Evolutionary conservation across 164 flowering plant species (phyloP).

Genomic region (Stephania yunnanensis): DNA sequence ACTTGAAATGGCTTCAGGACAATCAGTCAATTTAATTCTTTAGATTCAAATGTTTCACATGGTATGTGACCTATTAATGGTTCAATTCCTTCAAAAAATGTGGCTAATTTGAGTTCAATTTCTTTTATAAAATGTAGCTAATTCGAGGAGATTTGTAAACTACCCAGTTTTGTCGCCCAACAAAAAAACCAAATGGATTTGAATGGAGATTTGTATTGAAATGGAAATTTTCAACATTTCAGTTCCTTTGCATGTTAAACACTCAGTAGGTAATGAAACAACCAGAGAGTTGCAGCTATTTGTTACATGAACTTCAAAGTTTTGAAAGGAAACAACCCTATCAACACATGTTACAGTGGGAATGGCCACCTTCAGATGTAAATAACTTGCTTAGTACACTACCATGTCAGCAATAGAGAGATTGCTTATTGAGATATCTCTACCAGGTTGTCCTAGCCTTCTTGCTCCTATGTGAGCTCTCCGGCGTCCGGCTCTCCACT

Average conservation of each 20-base stretch:
- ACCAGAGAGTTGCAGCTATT: neutral
- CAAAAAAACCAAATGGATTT: no score
- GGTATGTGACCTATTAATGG: neutral
- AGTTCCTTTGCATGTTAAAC: neutral
- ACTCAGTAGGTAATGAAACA: neutral
- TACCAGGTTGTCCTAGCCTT: slow-evolving; percentile 36
- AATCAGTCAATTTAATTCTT: neutral
- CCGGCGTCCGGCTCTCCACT: slow-evolving; percentile 48
- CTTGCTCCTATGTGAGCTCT: slow-evolving; percentile 34
- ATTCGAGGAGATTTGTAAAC: no score
- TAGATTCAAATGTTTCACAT: neutral
- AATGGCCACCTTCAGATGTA: neutral
- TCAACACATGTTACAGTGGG: neutral
- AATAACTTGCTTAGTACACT: neutral
- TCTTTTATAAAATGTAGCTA: no score
- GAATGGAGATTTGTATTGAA: neutral
- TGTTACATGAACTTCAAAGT: neutral
- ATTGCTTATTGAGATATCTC: neutral
- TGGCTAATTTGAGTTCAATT: no score
- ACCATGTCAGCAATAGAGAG: neutral
- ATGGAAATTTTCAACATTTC: neutral
- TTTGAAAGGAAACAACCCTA: neutral
- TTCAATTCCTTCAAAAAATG: no score
- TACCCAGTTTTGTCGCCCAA: no score
- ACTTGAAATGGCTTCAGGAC: neutral